Conservation (phyloP, 2,329 filamentous ascomycete species). For the Parafenestella ontariensis region DNA sequence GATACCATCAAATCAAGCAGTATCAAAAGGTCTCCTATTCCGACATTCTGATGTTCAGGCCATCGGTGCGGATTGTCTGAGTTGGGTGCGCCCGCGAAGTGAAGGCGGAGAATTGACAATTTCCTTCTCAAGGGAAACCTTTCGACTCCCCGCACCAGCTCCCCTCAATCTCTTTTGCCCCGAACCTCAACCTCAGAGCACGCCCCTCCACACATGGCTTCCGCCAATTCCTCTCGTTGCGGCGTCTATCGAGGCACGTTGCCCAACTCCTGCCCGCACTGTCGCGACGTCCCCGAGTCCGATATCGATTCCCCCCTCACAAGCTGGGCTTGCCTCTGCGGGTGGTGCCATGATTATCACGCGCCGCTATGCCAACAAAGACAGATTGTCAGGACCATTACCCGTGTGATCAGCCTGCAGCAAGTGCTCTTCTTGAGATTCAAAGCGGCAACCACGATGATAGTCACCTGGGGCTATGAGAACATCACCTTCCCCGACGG, state of each 20-base stretch:
- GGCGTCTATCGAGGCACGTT: background rate
- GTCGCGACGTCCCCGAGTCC: conserved; percentile 4
- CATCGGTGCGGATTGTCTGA: background rate
- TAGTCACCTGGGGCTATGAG: background rate
- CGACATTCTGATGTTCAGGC: no score
- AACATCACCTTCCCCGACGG: background rate
- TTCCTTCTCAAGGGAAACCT: background rate
- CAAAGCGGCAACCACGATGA: background rate
- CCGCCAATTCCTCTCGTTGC: background rate
- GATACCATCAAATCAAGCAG: no score
- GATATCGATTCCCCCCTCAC: conserved; percentile 1
- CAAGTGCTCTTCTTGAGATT: background rate
- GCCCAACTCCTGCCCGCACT: background rate
- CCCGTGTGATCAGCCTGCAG: background rate
- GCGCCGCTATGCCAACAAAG: background rate
- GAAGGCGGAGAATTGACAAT: background rate
- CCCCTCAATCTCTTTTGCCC: background rate
- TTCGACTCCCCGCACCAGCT: background rate
- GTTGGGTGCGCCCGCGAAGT: background rate
- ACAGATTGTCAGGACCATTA: background rate
- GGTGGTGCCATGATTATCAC: background rate
- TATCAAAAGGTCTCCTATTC: no score
- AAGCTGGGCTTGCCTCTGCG: background rate
- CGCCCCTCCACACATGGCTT: background rate
- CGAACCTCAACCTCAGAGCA: background rate